A percentile compares a stretch with the other conserved stretches of the same genome.
Evolutionary conservation across 805 yeast genomes (phyloP).

Genomic region (Yamadazyma akitaensis): DNA sequence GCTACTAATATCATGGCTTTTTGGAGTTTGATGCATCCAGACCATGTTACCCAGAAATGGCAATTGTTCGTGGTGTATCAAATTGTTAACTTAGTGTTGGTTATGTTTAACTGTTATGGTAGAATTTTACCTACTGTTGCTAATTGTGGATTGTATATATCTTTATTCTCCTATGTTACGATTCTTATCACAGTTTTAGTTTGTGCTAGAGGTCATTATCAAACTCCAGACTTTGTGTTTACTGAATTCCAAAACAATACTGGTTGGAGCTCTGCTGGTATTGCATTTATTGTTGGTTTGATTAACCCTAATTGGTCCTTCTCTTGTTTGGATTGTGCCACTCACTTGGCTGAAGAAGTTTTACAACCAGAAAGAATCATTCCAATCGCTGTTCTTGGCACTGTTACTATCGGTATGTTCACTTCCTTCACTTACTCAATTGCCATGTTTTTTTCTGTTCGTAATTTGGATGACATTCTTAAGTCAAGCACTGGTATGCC

Average conservation of each 20-base stretch:
- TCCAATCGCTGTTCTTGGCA: slow-evolving; percentile 59
- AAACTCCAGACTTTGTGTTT: slow-evolving; percentile 52
- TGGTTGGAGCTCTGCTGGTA: slow-evolving; percentile 57
- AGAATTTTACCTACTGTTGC: slow-evolving; percentile 51
- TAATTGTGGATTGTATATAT: slow-evolving; percentile 46
- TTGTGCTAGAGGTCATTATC: slow-evolving; percentile 51
- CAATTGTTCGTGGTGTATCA: slow-evolving; percentile 52
- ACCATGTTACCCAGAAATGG: slow-evolving; percentile 40
- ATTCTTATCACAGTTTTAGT: slow-evolving; percentile 54
- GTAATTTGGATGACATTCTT: slow-evolving; percentile 47
- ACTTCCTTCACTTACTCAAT: slow-evolving; percentile 54
- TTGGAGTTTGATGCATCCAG: slow-evolving; percentile 36
- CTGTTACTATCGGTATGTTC: slow-evolving; percentile 63
- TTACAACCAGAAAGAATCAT: slow-evolving; percentile 55
- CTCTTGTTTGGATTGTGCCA: slow-evolving; percentile 65
- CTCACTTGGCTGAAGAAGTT: slow-evolving; percentile 69
- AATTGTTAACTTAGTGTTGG: slow-evolving; percentile 39
- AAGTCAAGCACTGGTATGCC: slow-evolving; percentile 58
- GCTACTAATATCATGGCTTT: slow-evolving; percentile 36
- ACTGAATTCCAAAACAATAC: slow-evolving; percentile 51
- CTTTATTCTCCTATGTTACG: slow-evolving; percentile 49
- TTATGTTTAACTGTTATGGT: slow-evolving; percentile 50
- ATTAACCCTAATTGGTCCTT: slow-evolving; percentile 70
- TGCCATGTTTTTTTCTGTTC: slow-evolving; percentile 58
- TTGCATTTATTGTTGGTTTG: slow-evolving; percentile 68